phyloP scores from a whole-genome alignment of 352 stramenopile species.

The Phytophthora tubulina region DNA sequence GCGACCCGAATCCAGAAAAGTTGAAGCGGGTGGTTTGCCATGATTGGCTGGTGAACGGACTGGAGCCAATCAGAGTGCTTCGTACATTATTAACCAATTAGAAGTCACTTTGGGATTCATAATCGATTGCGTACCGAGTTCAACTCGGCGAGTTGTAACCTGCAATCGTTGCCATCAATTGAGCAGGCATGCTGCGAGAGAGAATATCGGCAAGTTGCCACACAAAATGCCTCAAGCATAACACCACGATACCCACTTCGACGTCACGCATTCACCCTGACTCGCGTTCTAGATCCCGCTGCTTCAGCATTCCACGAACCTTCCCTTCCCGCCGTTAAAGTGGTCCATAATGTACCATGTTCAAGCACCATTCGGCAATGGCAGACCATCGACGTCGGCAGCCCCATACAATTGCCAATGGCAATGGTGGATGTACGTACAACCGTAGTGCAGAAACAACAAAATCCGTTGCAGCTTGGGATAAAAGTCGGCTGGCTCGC shows the following conservation, averaged over 20 bases:
- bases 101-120: neutral
- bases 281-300: slow-evolving; percentile 8
- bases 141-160: neutral
- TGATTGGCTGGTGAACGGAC: slow-evolving; percentile 8
- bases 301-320: slow-evolving; percentile 19
- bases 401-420: too few relatives aligned
- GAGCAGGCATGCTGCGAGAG: too few relatives aligned
- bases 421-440: too few relatives aligned
- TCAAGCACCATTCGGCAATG: too few relatives aligned
- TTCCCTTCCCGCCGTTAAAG: neutral
- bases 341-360: too few relatives aligned
- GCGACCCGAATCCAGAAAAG: slow-evolving; percentile 15
- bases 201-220: neutral
- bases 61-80: neutral
- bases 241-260: too few relatives aligned
- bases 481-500: too few relatives aligned
- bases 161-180: neutral
- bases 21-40: slow-evolving; percentile 22
- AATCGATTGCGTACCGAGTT: slow-evolving; percentile 15
- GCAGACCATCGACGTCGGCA: neutral
- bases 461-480: too few relatives aligned
- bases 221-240: too few relatives aligned
- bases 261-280: neutral
- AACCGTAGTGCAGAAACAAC: too few relatives aligned
- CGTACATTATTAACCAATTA: neutral